Percentiles rank a stretch among this genome's conserved stretches.
Evolutionary conservation across 2,329 filamentous ascomycete species (phyloP).

Genomic region (Diaporthe caulivora): DNA sequence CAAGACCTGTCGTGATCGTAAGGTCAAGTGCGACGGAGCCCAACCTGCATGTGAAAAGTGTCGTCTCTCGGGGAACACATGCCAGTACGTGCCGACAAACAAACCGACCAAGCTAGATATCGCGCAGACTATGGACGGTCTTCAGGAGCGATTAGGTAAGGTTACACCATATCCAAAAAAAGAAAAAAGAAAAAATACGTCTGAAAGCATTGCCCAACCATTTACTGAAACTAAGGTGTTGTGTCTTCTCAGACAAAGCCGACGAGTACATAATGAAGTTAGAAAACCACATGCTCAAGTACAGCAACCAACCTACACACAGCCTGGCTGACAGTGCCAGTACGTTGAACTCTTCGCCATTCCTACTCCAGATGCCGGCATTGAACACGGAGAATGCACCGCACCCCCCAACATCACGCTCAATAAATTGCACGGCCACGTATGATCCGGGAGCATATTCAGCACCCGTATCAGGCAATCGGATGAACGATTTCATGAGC

Average conservation of each 20-base stretch:
- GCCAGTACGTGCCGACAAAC: background rate
- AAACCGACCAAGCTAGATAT: background rate
- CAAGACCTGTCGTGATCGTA: background rate
- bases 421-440: background rate
- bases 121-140: background rate
- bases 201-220: background rate
- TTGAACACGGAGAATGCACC: background rate
- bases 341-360: background rate
- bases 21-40: background rate
- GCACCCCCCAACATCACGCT: background rate
- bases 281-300: background rate
- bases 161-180: background rate
- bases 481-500: background rate
- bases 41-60: background rate
- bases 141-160: background rate
- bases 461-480: background rate
- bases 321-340: background rate
- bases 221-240: too few relatives aligned
- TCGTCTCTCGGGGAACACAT: background rate
- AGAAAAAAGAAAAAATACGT: too few relatives aligned
- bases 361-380: background rate
- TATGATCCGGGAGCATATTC: background rate
- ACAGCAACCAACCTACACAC: background rate
- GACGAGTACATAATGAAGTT: background rate
- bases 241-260: background rate